Evolutionary conservation across 2,329 filamentous ascomycete species (phyloP).

Genomic region (Aureobasidium sp.): DNA sequence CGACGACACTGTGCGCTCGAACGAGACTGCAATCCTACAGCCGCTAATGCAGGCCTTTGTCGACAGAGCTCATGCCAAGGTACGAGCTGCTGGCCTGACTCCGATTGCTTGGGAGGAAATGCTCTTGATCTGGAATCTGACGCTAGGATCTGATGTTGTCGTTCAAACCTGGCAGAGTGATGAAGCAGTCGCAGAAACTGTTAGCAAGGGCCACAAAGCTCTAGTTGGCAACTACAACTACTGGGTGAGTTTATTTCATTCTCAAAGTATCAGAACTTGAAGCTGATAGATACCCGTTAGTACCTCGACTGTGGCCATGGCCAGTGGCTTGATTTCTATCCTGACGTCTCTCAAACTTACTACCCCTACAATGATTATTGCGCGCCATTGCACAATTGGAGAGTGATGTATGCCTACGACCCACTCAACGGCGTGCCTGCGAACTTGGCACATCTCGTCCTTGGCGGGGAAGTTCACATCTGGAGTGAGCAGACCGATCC

Average conservation of each 20-base stretch:
- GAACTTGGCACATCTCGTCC: constrained; percentile 55
- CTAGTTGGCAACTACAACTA: constrained; percentile 69
- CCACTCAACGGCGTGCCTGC: constrained; percentile 56
- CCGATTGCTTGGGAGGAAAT: constrained; percentile 89
- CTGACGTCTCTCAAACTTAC: constrained; percentile 41
- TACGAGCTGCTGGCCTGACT: constrained; percentile 55
- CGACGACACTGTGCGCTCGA: constrained; percentile 63
- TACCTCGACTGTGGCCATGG: constrained; percentile 80
- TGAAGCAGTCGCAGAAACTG: constrained; percentile 51
- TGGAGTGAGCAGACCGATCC: constrained; percentile 75
- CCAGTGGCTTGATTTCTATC: constrained; percentile 65
- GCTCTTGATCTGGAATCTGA: constrained; percentile 68
- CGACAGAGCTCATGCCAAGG: constrained; percentile 56
- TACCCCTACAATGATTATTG: constrained; percentile 79
- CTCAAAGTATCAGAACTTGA: not conserved
- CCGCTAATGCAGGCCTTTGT: constrained; percentile 74
- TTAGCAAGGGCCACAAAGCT: constrained; percentile 57
- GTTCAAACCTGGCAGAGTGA: constrained; percentile 71
- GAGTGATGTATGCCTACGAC: constrained; percentile 70
- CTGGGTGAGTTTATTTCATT: constrained; percentile 48
- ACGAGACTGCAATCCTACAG: constrained; percentile 53
- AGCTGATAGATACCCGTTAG: constrained; percentile 29
- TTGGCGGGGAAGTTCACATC: constrained; percentile 74
- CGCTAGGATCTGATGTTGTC: constrained; percentile 59
- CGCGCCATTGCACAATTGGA: constrained; percentile 71